Base-by-base conservation (phyloP, 2,329 filamentous ascomycete species). In the Berkeleyomyces rouxiae region DNA sequence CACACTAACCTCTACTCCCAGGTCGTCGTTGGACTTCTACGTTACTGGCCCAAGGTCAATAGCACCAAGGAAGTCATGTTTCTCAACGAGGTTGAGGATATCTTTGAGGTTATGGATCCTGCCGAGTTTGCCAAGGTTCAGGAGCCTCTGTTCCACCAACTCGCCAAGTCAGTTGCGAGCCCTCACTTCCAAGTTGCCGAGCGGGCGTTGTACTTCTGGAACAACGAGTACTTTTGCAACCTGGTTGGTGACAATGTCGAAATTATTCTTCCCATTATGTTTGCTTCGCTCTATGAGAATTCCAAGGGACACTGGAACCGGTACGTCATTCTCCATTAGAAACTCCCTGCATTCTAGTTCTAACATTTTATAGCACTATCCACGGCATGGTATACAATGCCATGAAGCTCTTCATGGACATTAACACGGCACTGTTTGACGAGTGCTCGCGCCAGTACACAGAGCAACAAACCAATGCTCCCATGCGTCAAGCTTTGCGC, bases 41-140 rank as follows among this genome's bases (percentile, higher is more conserved):
- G 93, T 68, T 99, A 96, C 74, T 99, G 93, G 93, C 93, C 93
- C 58, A 99, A 99, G 79, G 90, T 95, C 69, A 99, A 99, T 76
- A 97, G 93, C 75, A 99, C 93, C 61, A 99, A 99, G 75, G 93
- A 99, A 74, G 93, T 99, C 71, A 99, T 99, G 93, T 99, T 95
- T 76, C 78, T 99, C 69, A 99, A 99, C 70, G 93, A 99, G 74
- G 92, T 99, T 42, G 93, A 99, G 73, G 93, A 99, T 71, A 99
- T 99, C 66, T 99, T 99, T 71, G 93, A 99, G 75, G 93, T 99
- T 58, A 99, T 99, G 93, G 93, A 99, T 71, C 93, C 93, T 23
- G 90, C 89, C 66, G 93, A 99, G 72, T 99, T 99, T 70, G 91
- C 91, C 68, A 99, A 99, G 77, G 93, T 99, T 46, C 93, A 99